Percentiles rank a stretch among this genome's conserved stretches.
These are phyloP conservation scores for Colletotrichum noveboracense DNA, from an alignment of 2,329 filamentous ascomycete species.

Conservation along the genomic window DNA sequence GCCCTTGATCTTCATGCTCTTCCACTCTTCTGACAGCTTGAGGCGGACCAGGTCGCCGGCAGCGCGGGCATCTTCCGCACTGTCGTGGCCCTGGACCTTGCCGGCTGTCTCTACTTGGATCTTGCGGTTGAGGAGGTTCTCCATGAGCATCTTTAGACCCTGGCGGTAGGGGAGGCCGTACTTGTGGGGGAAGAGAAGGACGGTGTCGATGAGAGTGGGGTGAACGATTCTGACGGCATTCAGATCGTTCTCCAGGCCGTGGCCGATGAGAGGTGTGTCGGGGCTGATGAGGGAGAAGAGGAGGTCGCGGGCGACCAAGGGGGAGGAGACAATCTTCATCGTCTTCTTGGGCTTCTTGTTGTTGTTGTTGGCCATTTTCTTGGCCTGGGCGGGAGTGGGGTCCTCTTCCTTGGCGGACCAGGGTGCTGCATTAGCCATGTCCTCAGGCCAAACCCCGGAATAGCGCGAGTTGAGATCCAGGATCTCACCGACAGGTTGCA, in stretches of 20 bases:
- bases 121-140: slow-evolving; percentile 70
- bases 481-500: slow-evolving; percentile 82
- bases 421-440: slow-evolving; percentile 72
- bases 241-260: slow-evolving; percentile 94
- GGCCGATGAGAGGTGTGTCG: slow-evolving; percentile 84
- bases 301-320: slow-evolving; percentile 74
- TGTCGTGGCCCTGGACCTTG: slow-evolving; percentile 77
- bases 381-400: slow-evolving; percentile 20
- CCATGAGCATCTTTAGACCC: slow-evolving; percentile 77
- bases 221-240: slow-evolving; percentile 87
- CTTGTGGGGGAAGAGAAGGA: slow-evolving; percentile 81
- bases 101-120: slow-evolving; percentile 74
- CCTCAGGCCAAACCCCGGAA: slow-evolving; percentile 83
- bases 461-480: slow-evolving; percentile 92
- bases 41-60: slow-evolving; percentile 85
- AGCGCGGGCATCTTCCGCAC: slow-evolving; percentile 86
- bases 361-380: slow-evolving; percentile 20
- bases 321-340: slow-evolving; percentile 78
- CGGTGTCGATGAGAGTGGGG: slow-evolving; percentile 83
- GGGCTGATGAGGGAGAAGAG: slow-evolving; percentile 79
- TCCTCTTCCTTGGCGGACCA: slow-evolving; percentile 44
- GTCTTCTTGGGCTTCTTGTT: slow-evolving; percentile 37
- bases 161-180: slow-evolving; percentile 78
- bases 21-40: slow-evolving; percentile 75
- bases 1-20: slow-evolving; percentile 66